Evolutionary conservation across 2,329 filamentous ascomycete genomes (phyloP), one percentile per base, ranked within the genome.

Genomic region (Cryphonectria parasitica): DNA sequence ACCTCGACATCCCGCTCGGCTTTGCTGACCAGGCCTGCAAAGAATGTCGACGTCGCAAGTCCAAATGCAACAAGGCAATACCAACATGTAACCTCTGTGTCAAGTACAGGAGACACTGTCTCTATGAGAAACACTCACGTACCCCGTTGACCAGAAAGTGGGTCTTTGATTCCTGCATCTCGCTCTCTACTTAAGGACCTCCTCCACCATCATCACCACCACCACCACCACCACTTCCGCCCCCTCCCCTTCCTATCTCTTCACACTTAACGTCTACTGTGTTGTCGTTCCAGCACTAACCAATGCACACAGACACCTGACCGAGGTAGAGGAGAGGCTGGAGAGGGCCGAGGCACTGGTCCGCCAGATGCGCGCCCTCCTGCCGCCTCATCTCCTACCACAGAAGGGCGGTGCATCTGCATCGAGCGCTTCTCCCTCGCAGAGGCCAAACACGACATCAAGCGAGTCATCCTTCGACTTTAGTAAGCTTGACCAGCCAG

Each of bases 111-210:
- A 77, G 84, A 19, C 81, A 83, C 71, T 86, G 84, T 71, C 76
- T 84, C 8, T 86, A 86, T 69, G 84, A 86, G 73, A 83, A 82
- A 72, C 81, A 84, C 66, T 79, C 79, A n/a, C 79, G 81, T 61
- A 86, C 84, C 17, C 84, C 83, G 6, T 76, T 86, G 71, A 86
- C 84, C 6, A 78, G 84, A 60, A 84, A 81, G 78, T 81, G 80
- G 58, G 79, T 69, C 58, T 41, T 28, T 0, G 28, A 10, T 31
- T 58, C 36, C 17, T 36, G 36, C 22, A 22, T 11, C 15, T 36
- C 15, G 4, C 31, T 61, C 31, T 15, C 31, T 61, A 43, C 61
- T n/a, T 60, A 22, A 49, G 43, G 25, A 28, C 34, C 64, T 43
- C 17, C 52, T 19, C 13, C 41, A 56, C 25, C 49, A 25, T n/a